A percentile compares a stretch with the other conserved stretches of the same genome.
These are phyloP conservation scores for Tetrahymena malaccensis DNA, from an alignment of 73 alveolate species.

Conservation along the genomic window DNA sequence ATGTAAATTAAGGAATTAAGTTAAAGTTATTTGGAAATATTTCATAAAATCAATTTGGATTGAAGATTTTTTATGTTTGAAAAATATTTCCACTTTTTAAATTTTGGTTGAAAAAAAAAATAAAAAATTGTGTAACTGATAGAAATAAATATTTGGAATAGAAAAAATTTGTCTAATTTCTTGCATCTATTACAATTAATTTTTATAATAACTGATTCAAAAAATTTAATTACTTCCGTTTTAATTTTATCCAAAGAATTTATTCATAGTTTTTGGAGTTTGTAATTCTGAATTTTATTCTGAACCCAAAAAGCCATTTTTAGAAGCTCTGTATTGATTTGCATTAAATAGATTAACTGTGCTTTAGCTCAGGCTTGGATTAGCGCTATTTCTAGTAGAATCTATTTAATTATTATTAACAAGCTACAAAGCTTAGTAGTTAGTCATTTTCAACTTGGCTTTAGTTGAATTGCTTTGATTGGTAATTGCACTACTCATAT, in stretches of 20 bases:
- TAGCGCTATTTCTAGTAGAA: not conserved
- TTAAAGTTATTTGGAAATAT: too few species aligned
- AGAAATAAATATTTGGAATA: not conserved
- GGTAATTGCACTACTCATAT: not conserved
- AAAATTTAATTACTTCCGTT: not conserved
- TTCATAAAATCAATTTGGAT: too few species aligned
- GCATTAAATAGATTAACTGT: not conserved
- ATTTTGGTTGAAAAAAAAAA: too few species aligned
- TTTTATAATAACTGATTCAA: too few species aligned
- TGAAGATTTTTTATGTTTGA: too few species aligned
- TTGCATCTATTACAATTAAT: not conserved
- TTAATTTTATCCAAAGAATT: not conserved
- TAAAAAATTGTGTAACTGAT: not conserved
- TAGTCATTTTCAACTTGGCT: not conserved
- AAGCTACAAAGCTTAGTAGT: not conserved
- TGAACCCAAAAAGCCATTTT: not conserved
- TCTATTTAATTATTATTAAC: not conserved
- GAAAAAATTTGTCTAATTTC: not conserved
- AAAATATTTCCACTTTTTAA: too few species aligned
- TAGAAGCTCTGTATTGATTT: not conserved
- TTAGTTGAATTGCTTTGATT: not conserved
- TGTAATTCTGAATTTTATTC: not conserved
- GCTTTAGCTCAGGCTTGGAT: not conserved
- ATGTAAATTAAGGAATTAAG: too few species aligned
- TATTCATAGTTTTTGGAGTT: not conserved